Evolutionary conservation across 2,329 filamentous ascomycete species (phyloP), one percentile per base, ranked within the genome.

Genomic region (Nothophoma quercina): DNA sequence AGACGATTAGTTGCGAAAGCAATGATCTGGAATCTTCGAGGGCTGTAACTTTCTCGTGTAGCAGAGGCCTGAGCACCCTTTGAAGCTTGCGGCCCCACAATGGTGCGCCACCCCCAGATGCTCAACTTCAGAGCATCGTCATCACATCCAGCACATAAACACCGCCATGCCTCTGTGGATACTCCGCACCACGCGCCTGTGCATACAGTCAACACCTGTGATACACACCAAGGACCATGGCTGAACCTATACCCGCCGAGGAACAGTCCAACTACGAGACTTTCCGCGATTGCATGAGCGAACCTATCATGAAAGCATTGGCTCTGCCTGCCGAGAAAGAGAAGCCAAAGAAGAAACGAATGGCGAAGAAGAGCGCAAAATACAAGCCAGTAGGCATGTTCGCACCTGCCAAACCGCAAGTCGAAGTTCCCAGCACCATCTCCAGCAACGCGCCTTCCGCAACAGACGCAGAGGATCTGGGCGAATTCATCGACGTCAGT

Each of bases 271-370:
- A 90, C 64, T 88, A 85, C 69, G 83, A 86, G 44, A 77, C 85
- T 38, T 92, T 95, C 72, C 81, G 88, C 46, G 91, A 95, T 65
- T 90, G 85, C 67, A 78, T 95, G 55, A 89, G 89, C 7, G 84
- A 84, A 13, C 81, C 85, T 0, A 78, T 95, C 10, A 83, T 93
- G 44, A 83, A 85, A 41, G 85, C 81, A 54, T 81, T 87, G 10
- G 75, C 81, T 4, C 68, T 60, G 51, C 66, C 77, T 21, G 56
- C 72, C 19, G 79, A 77, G 55, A 74, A 78, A 48, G 72, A 75
- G 46, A 76, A 73, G 44, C 55, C 65, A 39, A 82, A 81, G 56
- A 79, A 81, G 54, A 76, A 76, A 55, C 72, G 72, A 35, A 51
- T 56, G 15, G 58, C 51, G 2, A 69, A 61, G 49, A 68, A 63